Evolutionary conservation across 345 rosid species (phyloP).

Genomic region (Jatropha curcas): DNA sequence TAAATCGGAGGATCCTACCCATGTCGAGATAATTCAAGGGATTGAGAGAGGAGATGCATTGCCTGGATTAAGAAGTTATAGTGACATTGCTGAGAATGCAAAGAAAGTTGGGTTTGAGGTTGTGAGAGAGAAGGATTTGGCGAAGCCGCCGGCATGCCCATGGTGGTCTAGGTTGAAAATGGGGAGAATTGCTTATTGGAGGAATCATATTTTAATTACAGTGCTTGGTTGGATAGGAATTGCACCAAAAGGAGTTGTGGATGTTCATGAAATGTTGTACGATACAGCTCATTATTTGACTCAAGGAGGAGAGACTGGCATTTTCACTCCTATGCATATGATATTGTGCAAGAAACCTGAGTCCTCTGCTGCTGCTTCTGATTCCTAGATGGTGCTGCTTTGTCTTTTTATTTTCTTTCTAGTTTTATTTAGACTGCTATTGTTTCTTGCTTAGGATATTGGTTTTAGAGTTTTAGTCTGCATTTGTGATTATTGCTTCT

Average conservation of each 20-base stretch:
- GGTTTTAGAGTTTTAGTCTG: not conserved
- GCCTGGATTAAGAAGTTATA: conserved; percentile 68
- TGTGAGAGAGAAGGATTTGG: conserved; percentile 77
- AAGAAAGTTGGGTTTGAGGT: conserved; percentile 77
- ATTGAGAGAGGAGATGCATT: conserved; percentile 90
- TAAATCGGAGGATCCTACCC: conserved; percentile 43
- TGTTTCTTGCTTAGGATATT: not conserved
- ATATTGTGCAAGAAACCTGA: conserved; percentile 85
- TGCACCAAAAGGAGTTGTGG: conserved; percentile 92
- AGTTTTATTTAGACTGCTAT: not conserved
- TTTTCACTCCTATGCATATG: conserved; percentile 94
- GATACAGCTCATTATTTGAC: conserved; percentile 79
- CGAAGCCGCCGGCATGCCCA: conserved; percentile 67
- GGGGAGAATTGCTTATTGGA: conserved; percentile 89
- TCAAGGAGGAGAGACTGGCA: conserved; percentile 80
- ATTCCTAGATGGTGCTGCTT: not conserved
- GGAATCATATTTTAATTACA: conserved; percentile 81
- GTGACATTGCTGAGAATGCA: conserved; percentile 64
- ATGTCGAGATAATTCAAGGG: conserved; percentile 77
- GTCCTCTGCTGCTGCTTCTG: conserved; percentile 10
- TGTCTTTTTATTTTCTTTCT: not conserved
- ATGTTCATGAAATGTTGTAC: conserved; percentile 89
- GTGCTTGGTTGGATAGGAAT: conserved; percentile 63
- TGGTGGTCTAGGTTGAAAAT: conserved; percentile 92
- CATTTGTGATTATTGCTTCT: not conserved